Evolutionary conservation across 306 rosid species (phyloP).

Genomic region (Adenanthera pavonina): DNA sequence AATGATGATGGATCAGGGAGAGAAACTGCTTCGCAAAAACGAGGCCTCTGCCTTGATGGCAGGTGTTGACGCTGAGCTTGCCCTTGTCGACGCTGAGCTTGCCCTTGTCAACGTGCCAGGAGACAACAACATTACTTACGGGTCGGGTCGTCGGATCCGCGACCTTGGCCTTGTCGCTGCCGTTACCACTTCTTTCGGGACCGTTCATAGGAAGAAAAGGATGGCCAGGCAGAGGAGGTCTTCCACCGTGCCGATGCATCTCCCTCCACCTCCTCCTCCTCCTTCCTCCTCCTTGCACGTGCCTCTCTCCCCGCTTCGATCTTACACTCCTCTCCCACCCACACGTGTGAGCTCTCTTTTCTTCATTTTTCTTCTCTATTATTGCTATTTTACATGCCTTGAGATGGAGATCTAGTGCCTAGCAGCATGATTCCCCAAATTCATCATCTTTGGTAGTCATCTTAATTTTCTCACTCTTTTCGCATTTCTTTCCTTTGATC

Average conservation of each 20-base stretch:
- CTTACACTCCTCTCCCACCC: conserved; percentile 32
- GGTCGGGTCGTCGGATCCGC: conserved; percentile 57
- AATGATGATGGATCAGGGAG: conserved; percentile 65
- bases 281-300: conserved; percentile 52
- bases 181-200: conserved; percentile 48
- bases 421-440: not conserved
- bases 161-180: conserved; percentile 49
- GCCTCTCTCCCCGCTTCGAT: conserved; percentile 35
- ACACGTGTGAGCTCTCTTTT: conserved; percentile 66
- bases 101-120: conserved; percentile 46
- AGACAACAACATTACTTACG: conserved; percentile 38
- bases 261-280: conserved; percentile 39
- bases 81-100: conserved; percentile 47
- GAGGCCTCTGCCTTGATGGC: conserved; percentile 68
- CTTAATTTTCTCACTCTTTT: not conserved
- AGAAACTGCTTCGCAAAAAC: conserved; percentile 51
- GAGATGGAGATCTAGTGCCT: not conserved
- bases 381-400: not conserved
- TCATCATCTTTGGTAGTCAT: not conserved
- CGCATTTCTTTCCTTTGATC: not conserved
- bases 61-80: conserved; percentile 59
- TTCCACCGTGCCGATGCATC: conserved; percentile 16
- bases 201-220: conserved; percentile 69
- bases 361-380: not conserved
- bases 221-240: conserved; percentile 77